phyloP scores from a whole-genome alignment of 805 yeast genomes.

The Cyberlindnera lachancei region DNA sequence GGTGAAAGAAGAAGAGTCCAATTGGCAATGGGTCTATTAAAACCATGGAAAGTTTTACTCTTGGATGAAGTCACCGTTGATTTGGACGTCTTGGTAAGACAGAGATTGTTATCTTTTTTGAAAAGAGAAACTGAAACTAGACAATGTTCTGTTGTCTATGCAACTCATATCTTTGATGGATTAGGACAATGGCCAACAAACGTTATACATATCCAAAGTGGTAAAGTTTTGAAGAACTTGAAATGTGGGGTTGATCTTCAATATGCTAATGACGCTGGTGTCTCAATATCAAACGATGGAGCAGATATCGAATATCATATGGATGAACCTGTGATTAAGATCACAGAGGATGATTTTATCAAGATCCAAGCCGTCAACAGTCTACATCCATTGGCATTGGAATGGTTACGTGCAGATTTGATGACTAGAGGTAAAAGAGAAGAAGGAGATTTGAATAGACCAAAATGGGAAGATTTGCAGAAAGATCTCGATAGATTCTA shows the following conservation, averaged over 20 bases:
- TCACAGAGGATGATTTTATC: constrained; percentile 19
- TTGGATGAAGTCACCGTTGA: constrained; percentile 97
- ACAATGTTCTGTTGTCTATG: constrained; percentile 74
- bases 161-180: constrained; percentile 97
- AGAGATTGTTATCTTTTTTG: constrained; percentile 62
- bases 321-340: constrained; percentile 10
- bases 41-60: constrained; percentile 84
- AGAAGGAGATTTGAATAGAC: constrained; percentile 50
- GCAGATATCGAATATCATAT: constrained; percentile 19
- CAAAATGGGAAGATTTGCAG: constrained; percentile 50
- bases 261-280: constrained; percentile 17
- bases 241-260: constrained; percentile 27
- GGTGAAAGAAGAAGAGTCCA: constrained; percentile 96
- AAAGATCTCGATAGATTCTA: constrained; percentile 30
- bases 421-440: constrained; percentile 31
- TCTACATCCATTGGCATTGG: constrained; percentile 65
- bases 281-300: constrained; percentile 9
- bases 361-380: constrained; percentile 39
- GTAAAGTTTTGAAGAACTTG: constrained; percentile 37
- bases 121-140: constrained; percentile 65
- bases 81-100: constrained; percentile 85
- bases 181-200: constrained; percentile 86
- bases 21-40: constrained; percentile 82
- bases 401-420: constrained; percentile 54
- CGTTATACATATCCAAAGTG: constrained; percentile 69